Conservation (phyloP, 176 grass and related monocot genomes). For the Lolium rigidum region DNA sequence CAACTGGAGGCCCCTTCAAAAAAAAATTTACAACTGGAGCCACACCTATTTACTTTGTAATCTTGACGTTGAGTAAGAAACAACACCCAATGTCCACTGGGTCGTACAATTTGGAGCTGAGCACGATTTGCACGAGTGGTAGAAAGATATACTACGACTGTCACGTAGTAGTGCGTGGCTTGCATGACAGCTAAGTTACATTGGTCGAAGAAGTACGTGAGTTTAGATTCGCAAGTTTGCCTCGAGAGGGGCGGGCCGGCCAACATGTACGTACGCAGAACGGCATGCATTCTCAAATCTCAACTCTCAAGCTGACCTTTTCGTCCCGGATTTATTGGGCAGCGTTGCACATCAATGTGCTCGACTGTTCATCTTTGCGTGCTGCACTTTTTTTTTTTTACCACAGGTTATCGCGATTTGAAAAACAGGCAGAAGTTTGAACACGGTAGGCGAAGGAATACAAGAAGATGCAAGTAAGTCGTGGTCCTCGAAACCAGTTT, state of each 20-base stretch:
- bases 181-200: not conserved
- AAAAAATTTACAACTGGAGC: no score
- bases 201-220: not conserved
- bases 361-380: not conserved
- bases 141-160: not conserved
- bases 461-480: no score
- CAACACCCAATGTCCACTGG: no score
- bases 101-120: not conserved
- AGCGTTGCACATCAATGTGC: slow-evolving; percentile 1
- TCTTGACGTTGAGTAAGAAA: no score
- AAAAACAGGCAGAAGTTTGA: no score
- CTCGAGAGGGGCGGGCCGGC: not conserved
- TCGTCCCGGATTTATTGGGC: not conserved
- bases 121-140: not conserved
- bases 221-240: not conserved
- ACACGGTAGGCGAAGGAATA: no score
- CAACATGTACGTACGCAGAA: not conserved
- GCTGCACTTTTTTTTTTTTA: no score
- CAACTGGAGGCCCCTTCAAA: no score
- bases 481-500: no score
- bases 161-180: not conserved
- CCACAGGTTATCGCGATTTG: no score
- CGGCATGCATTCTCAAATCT: not conserved
- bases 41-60: no score
- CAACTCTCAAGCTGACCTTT: not conserved